phyloP scores from a whole-genome alignment of 495 filamentous ascomycete genomes.

The Tetracladium marchalianum region DNA sequence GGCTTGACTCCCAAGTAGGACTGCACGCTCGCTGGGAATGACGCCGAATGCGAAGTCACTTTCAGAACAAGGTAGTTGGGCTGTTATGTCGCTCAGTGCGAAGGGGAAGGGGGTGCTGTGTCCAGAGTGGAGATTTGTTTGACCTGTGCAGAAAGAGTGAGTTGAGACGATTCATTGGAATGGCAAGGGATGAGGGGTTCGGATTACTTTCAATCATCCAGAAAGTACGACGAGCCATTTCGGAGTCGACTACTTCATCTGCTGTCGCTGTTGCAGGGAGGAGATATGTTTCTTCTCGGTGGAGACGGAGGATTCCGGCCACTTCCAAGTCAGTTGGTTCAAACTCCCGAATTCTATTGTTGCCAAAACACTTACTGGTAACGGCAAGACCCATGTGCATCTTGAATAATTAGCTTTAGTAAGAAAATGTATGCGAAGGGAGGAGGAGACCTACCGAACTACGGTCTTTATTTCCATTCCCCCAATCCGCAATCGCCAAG shows the following conservation, averaged over 20 bases:
- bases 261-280: constrained; percentile 3
- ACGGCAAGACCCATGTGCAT: constrained; percentile 43
- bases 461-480: constrained; percentile 33
- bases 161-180: background rate
- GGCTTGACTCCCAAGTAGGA: constrained; percentile 37
- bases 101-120: constrained; percentile 34
- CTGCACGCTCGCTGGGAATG: constrained; percentile 35
- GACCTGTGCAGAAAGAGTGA: constrained; percentile 18
- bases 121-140: constrained; percentile 40
- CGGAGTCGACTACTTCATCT: constrained; percentile 6
- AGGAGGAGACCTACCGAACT: constrained; percentile 17
- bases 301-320: constrained; percentile 38
- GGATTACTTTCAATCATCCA: constrained; percentile 39
- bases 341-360: too few species aligned
- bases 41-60: constrained; percentile 32
- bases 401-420: constrained; percentile 8
- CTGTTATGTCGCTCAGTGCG: constrained; percentile 37
- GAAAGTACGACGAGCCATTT: constrained; percentile 15
- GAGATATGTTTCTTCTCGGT: constrained; percentile 39
- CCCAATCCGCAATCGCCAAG: constrained; percentile 41
- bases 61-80: constrained; percentile 38
- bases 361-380: background rate
- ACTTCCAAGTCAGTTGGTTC: constrained; percentile 18
- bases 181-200: background rate
- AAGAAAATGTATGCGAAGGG: too few species aligned